A percentile compares a stretch with the other conserved stretches of the same genome.
Conservation (phyloP, 495 filamentous ascomycete species). For the Tetracladium marchalianum region DNA sequence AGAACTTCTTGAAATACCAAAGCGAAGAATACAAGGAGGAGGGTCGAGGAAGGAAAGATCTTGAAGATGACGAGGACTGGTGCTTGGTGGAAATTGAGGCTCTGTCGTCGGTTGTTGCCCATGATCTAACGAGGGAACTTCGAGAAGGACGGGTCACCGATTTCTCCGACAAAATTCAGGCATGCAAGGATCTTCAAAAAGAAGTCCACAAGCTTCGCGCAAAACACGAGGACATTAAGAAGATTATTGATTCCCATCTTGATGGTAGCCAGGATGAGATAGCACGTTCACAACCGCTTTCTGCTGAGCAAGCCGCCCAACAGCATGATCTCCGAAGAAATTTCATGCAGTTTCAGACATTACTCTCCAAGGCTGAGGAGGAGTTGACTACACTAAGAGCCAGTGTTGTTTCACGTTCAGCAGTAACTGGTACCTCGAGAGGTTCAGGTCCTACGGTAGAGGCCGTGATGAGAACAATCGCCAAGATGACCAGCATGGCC, state of each 20-base stretch:
- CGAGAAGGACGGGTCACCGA: constrained; percentile 54
- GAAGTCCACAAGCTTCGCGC: constrained; percentile 57
- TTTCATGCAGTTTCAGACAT: constrained; percentile 58
- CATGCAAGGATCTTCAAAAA: constrained; percentile 49
- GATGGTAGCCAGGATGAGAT: constrained; percentile 53
- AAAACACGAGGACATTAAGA: constrained; percentile 64
- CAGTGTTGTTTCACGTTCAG: constrained; percentile 52
- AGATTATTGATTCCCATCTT: constrained; percentile 48
- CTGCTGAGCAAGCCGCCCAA: constrained; percentile 67
- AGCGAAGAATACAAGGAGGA: constrained; percentile 35
- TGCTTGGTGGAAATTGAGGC: constrained; percentile 59
- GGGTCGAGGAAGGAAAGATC: constrained; percentile 42
- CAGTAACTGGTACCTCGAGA: constrained; percentile 30
- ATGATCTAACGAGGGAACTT: constrained; percentile 45
- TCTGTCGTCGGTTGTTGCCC: constrained; percentile 45
- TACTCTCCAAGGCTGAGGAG: constrained; percentile 70
- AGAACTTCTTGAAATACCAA: constrained; percentile 61
- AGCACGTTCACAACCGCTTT: constrained; percentile 60
- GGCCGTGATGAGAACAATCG: constrained; percentile 80
- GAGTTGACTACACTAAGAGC: constrained; percentile 72
- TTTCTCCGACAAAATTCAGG: constrained; percentile 50
- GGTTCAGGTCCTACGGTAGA: constrained; percentile 67
- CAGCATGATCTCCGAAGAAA: constrained; percentile 71
- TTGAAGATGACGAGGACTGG: constrained; percentile 58
- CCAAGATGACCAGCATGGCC: constrained; percentile 84